Evolutionary conservation across 2,329 filamentous ascomycete genomes (phyloP).

Genomic region (Raffaelea deltoideospora): DNA sequence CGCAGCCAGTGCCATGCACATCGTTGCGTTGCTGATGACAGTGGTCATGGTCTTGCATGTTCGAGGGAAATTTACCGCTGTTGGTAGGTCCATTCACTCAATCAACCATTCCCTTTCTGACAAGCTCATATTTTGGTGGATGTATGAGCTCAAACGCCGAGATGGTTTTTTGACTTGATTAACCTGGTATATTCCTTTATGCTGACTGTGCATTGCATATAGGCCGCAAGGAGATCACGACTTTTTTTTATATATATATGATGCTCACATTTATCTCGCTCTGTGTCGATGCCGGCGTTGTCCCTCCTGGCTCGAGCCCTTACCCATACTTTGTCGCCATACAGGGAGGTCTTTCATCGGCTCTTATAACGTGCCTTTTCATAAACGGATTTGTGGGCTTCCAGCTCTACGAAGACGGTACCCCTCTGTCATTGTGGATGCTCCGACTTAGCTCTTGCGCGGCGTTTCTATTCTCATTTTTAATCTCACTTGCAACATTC

Average conservation of each 20-base stretch:
- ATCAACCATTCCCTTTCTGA: neutral
- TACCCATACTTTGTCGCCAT: conserved; percentile 87
- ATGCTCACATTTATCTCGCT: conserved; percentile 78
- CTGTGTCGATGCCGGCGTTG: conserved; percentile 81
- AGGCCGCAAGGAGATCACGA: conserved; percentile 56
- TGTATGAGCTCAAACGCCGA: no score
- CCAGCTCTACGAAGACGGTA: conserved; percentile 95
- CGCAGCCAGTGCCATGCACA: conserved; percentile 83
- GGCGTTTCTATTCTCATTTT: conserved; percentile 77
- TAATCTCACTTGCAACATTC: conserved; percentile 83
- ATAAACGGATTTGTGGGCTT: conserved; percentile 99
- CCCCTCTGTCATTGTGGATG: conserved; percentile 84
- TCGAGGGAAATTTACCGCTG: conserved; percentile 92
- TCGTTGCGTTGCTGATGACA: conserved; percentile 79
- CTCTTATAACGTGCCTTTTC: conserved; percentile 73
- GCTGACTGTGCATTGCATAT: no score
- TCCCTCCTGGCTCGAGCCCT: conserved; percentile 62
- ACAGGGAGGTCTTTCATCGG: conserved; percentile 72
- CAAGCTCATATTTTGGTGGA: neutral
- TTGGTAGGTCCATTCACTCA: conserved; percentile 49
- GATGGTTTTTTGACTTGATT: no score
- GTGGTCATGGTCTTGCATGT: conserved; percentile 96
- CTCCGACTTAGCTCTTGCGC: conserved; percentile 61
- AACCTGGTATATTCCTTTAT: no score
- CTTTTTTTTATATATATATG: conserved; percentile 97